Evolutionary conservation across 805 yeast species (phyloP), one percentile per base, ranked within the genome.

Genomic region (Saccharomycopsis synnaedendra): DNA sequence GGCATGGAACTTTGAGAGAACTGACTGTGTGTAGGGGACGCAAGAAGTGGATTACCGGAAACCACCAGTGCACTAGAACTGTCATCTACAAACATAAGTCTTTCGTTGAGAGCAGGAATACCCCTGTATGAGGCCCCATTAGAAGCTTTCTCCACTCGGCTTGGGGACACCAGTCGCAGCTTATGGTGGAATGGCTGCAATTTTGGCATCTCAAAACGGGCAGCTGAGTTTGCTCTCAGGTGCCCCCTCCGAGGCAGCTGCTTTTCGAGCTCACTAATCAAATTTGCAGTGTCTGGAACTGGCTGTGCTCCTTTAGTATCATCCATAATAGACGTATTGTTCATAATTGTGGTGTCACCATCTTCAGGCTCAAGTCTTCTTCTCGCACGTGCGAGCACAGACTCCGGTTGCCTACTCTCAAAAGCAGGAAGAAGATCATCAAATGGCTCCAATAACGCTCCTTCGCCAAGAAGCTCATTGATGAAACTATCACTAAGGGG

Each of bases 301-400:
- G 34, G 8, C 5, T 48, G 35, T n/a, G 32, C 33, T 3, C 19
- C 7, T 19, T 34, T 11, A 11, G 19, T 42, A 8, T 48, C 49
- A 19, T 50, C 55, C 41, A 52, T 47, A 10, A 52, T 47, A 6
- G 50, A 44, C 8, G 55, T 50, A 32, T 34, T 50, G 31, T 50
- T 52, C 19, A 50, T 48, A 11, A 52, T 50, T 5, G 55, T 52
- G 27, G 55, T 52, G 32, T 52, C 55, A n/a, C 55, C 55, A 33
- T 52, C 55, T 41, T 52, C 55, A 34, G 49, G 28, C n/a, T 27
- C 34, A 29, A 19, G 19, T 19, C 19, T 19, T 19, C 19, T 19
- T 19, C 19, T 19, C 19, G 19, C 19, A 19, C 19, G 19, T 19
- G 19, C 19, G 19, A 19, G 19, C 19, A 19, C 19, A 19, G 19